phyloP scores from a whole-genome alignment of 176 grass and related monocot genomes.

The Juncus inflexus region DNA sequence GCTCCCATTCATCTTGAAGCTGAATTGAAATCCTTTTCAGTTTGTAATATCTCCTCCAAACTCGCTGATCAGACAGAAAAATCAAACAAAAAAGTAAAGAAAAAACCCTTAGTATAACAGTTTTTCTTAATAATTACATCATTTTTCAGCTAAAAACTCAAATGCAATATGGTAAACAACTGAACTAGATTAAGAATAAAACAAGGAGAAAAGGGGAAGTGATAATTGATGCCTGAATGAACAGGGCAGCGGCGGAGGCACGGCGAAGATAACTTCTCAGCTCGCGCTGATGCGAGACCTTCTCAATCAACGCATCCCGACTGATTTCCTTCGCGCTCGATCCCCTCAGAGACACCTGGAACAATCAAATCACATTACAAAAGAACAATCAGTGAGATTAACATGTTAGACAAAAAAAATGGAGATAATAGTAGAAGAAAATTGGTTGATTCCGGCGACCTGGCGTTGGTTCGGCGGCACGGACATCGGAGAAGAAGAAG shows the following conservation, averaged over 20 bases:
- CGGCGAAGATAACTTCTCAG: constrained; percentile 78
- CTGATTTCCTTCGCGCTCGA: constrained; percentile 88
- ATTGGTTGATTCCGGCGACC: neutral
- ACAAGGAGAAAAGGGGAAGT: neutral
- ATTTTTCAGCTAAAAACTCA: no score
- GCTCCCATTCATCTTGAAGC: constrained; percentile 63
- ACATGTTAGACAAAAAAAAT: neutral
- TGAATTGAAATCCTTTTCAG: constrained; percentile 54
- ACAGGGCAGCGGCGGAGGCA: constrained; percentile 49
- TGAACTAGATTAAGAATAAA: no score
- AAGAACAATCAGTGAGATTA: neutral
- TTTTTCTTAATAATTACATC: no score
- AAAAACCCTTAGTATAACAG: no score
- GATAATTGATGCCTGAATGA: constrained; percentile 60
- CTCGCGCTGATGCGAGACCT: constrained; percentile 81
- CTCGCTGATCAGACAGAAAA: constrained; percentile 40
- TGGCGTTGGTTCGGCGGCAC: constrained; percentile 9
- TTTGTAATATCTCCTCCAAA: constrained; percentile 66
- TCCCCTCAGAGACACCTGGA: constrained; percentile 81
- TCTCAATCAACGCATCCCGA: constrained; percentile 83
- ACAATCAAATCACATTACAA: neutral
- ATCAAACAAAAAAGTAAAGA: constrained; percentile 25
- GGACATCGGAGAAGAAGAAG: neutral
- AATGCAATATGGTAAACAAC: no score
- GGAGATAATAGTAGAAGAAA: neutral